These are phyloP conservation scores for Glycyrrhiza uralensis DNA, from an alignment of 306 rosid species.

Conservation along the genomic window DNA sequence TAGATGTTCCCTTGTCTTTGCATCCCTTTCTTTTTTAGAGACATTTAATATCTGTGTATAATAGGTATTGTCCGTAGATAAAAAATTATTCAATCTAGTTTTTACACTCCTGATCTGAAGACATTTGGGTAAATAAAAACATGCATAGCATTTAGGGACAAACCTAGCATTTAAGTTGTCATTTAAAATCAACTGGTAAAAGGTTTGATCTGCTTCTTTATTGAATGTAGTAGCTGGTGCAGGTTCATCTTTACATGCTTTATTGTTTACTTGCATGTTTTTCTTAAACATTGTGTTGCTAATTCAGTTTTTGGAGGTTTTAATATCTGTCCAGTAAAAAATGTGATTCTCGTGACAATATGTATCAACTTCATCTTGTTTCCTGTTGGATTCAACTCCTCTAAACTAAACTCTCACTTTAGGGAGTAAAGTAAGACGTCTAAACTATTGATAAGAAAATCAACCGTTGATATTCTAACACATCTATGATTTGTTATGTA, in stretches of 20 bases:
- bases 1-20: background rate
- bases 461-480: no score
- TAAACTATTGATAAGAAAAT: no score
- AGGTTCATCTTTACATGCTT: background rate
- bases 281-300: background rate
- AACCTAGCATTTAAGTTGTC: background rate
- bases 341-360: background rate
- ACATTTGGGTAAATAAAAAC: background rate
- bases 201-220: background rate
- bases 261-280: background rate
- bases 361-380: conserved; percentile 18
- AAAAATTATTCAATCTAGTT: background rate
- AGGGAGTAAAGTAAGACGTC: no score
- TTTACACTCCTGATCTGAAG: background rate
- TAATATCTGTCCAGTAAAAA: background rate
- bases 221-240: background rate
- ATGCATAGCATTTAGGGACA: background rate
- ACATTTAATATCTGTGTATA: background rate
- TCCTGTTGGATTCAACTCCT: no score
- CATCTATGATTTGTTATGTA: no score
- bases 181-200: background rate
- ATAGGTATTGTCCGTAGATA: background rate
- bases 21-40: background rate
- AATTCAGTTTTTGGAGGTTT: background rate
- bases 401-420: no score